Evolutionary conservation across 257 asterid genomes (phyloP).

Genomic region (Scutellaria baicalensis): DNA sequence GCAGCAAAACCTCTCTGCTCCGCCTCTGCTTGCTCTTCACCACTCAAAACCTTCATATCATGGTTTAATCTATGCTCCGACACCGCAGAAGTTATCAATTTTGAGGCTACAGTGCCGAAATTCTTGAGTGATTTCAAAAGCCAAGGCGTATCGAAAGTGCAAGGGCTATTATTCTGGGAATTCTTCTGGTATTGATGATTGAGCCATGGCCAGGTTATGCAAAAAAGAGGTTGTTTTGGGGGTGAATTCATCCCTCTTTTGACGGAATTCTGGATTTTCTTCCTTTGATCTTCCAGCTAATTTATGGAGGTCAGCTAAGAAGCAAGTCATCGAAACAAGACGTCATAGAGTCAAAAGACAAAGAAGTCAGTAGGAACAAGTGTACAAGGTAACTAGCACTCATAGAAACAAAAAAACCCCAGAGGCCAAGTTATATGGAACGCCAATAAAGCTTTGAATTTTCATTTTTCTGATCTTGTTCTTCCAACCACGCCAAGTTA

Average conservation of each 20-base stretch:
- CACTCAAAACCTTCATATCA: constrained; percentile 21
- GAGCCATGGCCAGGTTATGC: constrained; percentile 82
- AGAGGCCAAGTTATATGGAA: too few species aligned
- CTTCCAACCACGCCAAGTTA: too few species aligned
- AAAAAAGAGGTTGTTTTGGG: constrained; percentile 41
- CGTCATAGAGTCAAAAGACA: too few species aligned
- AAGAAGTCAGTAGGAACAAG: too few species aligned
- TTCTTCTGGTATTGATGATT: constrained; percentile 13
- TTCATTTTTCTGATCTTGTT: too few species aligned
- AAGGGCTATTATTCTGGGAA: constrained; percentile 22
- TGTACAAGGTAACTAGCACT: too few species aligned
- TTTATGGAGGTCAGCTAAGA: too few species aligned
- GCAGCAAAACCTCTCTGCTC: constrained; percentile 76
- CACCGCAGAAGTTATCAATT: constrained; percentile 29
- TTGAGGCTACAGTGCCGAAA: constrained; percentile 34
- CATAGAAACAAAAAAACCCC: too few species aligned
- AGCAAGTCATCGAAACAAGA: too few species aligned
- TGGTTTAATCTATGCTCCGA: constrained; percentile 8
- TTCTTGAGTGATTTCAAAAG: constrained; percentile 51
- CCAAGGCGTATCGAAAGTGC: constrained; percentile 67
- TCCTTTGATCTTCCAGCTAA: too few species aligned
- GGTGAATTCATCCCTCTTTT: constrained; percentile 29
- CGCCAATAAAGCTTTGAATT: too few species aligned
- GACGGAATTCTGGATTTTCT: too few species aligned
- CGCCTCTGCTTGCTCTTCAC: constrained; percentile 61